Conservation (phyloP, 352 stramenopile genomes). For the Pythium sp. region DNA sequence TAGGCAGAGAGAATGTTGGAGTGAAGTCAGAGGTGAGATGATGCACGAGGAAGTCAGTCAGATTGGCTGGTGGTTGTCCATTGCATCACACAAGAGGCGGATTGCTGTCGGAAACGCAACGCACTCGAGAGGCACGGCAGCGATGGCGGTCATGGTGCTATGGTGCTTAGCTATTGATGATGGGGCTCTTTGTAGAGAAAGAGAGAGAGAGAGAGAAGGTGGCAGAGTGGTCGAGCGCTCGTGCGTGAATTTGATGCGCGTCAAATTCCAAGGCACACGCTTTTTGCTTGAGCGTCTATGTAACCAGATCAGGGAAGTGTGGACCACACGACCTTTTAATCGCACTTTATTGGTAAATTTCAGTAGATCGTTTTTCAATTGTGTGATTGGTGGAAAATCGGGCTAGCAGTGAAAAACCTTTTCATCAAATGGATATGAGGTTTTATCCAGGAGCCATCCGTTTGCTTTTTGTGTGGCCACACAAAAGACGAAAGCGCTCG, state of each 20-base stretch:
- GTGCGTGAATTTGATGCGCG: neutral
- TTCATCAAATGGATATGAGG: neutral
- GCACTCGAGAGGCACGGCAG: conserved; percentile 13
- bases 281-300: neutral
- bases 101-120: neutral
- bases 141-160: conserved; percentile 8
- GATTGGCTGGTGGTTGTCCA: neutral
- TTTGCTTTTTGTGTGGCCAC: neutral
- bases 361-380: neutral
- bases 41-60: too few relatives aligned
- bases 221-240: neutral
- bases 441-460: neutral
- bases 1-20: neutral
- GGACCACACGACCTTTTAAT: neutral
- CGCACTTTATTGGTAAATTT: neutral
- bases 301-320: neutral
- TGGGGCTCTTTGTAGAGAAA: neutral
- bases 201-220: neutral
- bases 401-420: too few relatives aligned
- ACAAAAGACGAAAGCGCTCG: conserved; percentile 24
- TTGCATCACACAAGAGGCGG: too few relatives aligned
- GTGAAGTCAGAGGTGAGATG: neutral
- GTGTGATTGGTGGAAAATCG: too few relatives aligned
- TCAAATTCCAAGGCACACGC: conserved; percentile 8
- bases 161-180: neutral